phyloP scores from a whole-genome alignment of 1,139 yeast genomes.

The Geotrichum bryndzae region DNA sequence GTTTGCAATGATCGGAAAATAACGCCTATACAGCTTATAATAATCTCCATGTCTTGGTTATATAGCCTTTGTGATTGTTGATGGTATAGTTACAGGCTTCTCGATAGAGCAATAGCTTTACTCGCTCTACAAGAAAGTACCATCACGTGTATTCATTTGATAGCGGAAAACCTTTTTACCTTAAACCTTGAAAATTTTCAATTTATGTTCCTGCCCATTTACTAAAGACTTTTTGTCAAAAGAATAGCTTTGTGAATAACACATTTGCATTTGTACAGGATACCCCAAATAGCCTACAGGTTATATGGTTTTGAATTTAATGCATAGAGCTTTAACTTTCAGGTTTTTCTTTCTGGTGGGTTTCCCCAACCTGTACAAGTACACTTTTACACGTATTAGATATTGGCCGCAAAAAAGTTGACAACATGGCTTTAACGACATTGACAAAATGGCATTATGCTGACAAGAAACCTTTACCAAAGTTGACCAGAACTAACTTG shows the following conservation, averaged over 20 bases:
- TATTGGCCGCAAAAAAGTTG: no score
- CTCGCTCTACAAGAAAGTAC: not conserved
- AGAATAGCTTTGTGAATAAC: not conserved
- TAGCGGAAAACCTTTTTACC: no score
- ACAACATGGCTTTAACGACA: no score
- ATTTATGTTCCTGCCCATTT: no score
- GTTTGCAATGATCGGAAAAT: not conserved
- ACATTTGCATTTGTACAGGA: not conserved
- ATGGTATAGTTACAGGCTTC: not conserved
- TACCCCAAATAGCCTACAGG: not conserved
- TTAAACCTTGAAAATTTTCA: no score
- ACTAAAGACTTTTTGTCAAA: not conserved
- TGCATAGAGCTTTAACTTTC: not conserved
- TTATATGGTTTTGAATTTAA: not conserved
- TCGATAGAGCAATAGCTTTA: not conserved
- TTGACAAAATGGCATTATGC: no score
- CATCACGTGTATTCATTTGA: no score
- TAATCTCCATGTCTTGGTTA: not conserved
- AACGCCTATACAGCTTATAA: not conserved
- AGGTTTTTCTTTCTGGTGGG: not conserved
- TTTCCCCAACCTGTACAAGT: not conserved
- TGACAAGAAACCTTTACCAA: no score
- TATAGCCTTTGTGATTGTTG: not conserved
- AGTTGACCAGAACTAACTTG: no score
- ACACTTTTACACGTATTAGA: not conserved